Base-by-base conservation (phyloP, 192 early-diverging fungal genomes). In the Pilobolus umbonatus region DNA sequence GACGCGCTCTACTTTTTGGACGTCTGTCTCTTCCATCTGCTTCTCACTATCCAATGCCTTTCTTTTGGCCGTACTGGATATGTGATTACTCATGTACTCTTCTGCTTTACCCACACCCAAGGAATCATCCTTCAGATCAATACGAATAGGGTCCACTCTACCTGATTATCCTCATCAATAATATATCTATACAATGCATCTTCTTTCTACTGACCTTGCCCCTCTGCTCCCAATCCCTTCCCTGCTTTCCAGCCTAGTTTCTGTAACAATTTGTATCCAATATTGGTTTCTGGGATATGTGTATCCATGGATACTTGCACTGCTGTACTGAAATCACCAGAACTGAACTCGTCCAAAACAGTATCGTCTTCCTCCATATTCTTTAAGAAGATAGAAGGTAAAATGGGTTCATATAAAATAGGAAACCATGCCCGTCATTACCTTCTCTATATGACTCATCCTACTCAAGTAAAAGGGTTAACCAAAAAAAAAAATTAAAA, bases 171-270 rank as follows among this genome's bases (percentile, higher is more conserved):
- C 49, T n/a, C 14, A 38, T 12, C 9, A 38, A 38, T 1, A 38
- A 14, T 38, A 12, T 38, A 38, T 8, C 4, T 38, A 12, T 38
- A 8, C 4, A 1, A n/a, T n/a, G n/a, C n/a, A n/a, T n/a, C n/a
- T 12, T 21, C 32, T 24, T 62, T 22, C 29, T n/a, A 29, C 30
- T 29, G 67, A 84, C 85, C 86, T 66, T 82, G 74, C 15, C 72
- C 72, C 14, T 53, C 40, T 15, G 48, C 52, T 24, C 88, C 88
- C 2, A 90, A 62, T 26, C 87, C 86, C 35, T 60, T 70, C 6
- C 85, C 85, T 17, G 62, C 70, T 50, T 61, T 69, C 88, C 88
- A 90, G 0, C 88, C 88, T 80, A 90, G 84, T 59, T 85, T 85
- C 43, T 78, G 63, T 19, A 89, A 57, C n/a, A 91, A 64, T 32